These are phyloP conservation scores for Syzygium syzygioides DNA, from an alignment of 441 rosid genomes.

Conservation along the genomic window DNA sequence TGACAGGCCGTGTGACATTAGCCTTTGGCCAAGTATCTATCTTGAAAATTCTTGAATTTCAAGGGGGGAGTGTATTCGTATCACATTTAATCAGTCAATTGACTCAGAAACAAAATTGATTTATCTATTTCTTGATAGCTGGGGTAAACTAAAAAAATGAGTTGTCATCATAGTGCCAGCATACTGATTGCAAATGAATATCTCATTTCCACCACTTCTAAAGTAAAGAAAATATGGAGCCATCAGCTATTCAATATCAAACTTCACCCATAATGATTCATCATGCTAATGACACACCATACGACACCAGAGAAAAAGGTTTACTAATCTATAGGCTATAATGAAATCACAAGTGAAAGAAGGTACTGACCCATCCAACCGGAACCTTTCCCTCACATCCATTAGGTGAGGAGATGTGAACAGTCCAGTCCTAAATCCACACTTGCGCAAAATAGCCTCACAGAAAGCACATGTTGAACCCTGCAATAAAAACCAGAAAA, in stretches of 20 bases:
- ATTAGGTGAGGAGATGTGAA: slow-evolving; percentile 92
- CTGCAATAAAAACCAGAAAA: slow-evolving; percentile 28
- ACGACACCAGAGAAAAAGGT: not conserved
- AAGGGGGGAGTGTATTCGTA: not conserved
- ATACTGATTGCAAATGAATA: not conserved
- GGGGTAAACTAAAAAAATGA: not conserved
- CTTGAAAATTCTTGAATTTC: not conserved
- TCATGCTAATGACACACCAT: not conserved
- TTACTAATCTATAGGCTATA: not conserved
- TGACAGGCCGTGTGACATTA: not conserved
- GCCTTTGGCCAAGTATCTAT: not conserved
- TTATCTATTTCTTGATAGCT: not conserved
- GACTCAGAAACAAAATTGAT: not conserved
- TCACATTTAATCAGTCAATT: not conserved
- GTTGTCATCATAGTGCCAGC: not conserved
- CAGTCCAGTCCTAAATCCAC: slow-evolving; percentile 78
- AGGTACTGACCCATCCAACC: slow-evolving; percentile 62
- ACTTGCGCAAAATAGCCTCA: slow-evolving; percentile 78
- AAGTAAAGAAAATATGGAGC: not conserved
- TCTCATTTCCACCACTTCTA: not conserved
- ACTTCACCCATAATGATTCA: not conserved
- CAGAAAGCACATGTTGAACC: slow-evolving; percentile 88
- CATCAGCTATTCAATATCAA: not conserved
- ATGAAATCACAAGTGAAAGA: not conserved
- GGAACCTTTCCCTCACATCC: slow-evolving; percentile 90